A percentile compares a stretch with the other conserved stretches of the same genome.
Conservation (phyloP, 371 early-diverging fungal species). For the Haplosporangium sp. region DNA sequence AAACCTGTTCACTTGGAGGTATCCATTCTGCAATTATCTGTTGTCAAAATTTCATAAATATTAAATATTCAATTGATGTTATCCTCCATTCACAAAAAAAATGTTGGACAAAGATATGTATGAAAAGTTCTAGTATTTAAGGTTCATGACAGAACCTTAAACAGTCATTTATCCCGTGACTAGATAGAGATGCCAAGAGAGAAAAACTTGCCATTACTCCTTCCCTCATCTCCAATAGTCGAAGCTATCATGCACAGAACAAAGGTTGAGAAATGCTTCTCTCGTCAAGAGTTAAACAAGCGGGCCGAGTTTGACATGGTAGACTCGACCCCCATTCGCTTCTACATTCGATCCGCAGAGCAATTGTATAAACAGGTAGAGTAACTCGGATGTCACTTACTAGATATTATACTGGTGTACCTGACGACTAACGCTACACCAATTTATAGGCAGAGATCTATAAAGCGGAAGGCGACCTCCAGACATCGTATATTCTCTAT, state of each 20-base stretch:
- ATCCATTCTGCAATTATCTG: too few species aligned
- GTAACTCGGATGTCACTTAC: not conserved
- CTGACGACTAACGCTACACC: too few species aligned
- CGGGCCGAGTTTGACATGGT: slow-evolving; percentile 57
- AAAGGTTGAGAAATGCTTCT: slow-evolving; percentile 40
- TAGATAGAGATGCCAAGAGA: not conserved
- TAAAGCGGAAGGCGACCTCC: slow-evolving; percentile 62
- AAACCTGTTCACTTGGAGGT: too few species aligned
- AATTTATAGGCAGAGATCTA: slow-evolving; percentile 56
- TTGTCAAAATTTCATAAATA: not conserved
- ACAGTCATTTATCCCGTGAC: not conserved
- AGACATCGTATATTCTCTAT: slow-evolving; percentile 65
- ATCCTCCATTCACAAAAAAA: not conserved
- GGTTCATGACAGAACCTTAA: not conserved
- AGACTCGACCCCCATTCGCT: slow-evolving; percentile 61
- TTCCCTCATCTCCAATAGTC: not conserved
- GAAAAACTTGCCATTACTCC: not conserved
- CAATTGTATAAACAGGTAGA: slow-evolving; percentile 64
- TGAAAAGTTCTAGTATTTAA: too few species aligned
- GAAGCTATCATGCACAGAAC: slow-evolving; percentile 26
- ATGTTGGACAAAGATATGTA: too few species aligned
- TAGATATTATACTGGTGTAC: too few species aligned
- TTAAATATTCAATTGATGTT: too few species aligned
- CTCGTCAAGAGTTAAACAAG: slow-evolving; percentile 55
- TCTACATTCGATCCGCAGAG: slow-evolving; percentile 69